phyloP scores from a whole-genome alignment of 805 yeast genomes.

The Phaffomyces thermotolerans region DNA sequence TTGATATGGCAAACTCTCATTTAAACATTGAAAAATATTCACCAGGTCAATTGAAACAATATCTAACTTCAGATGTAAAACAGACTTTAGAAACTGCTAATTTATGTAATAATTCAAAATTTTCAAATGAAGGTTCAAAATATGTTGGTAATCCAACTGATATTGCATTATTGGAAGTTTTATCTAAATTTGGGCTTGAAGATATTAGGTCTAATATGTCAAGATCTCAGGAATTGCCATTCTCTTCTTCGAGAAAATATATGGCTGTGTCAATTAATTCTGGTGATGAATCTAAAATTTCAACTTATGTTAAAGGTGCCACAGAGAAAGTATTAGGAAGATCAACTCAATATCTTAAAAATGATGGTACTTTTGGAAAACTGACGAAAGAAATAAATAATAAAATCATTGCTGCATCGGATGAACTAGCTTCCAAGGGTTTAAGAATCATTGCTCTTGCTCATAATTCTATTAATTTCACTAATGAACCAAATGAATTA shows the following conservation, averaged over 20 bases:
- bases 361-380: constrained; percentile 52
- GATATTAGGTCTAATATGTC: constrained; percentile 58
- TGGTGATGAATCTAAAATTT: constrained; percentile 50
- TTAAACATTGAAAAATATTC: constrained; percentile 40
- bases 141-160: constrained; percentile 93
- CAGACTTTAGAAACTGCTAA: constrained; percentile 58
- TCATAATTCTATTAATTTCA: constrained; percentile 34
- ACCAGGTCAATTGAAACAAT: constrained; percentile 31
- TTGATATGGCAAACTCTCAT: constrained; percentile 43
- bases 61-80: constrained; percentile 47
- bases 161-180: constrained; percentile 75
- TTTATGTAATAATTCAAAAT: constrained; percentile 69
- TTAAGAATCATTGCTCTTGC: constrained; percentile 83
- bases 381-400: constrained; percentile 42
- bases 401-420: constrained; percentile 50
- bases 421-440: constrained; percentile 70
- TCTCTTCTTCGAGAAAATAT: constrained; percentile 75
- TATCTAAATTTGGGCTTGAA: constrained; percentile 60
- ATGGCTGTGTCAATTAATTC: constrained; percentile 74
- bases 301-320: constrained; percentile 84
- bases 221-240: constrained; percentile 71
- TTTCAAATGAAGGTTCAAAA: constrained; percentile 58
- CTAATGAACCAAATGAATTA: constrained; percentile 47
- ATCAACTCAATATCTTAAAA: constrained; percentile 53
- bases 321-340: constrained; percentile 60